Percentiles rank a stretch among this genome's conserved stretches.
Conservation (phyloP, 257 asterid species). For the Scutellaria minor region DNA sequence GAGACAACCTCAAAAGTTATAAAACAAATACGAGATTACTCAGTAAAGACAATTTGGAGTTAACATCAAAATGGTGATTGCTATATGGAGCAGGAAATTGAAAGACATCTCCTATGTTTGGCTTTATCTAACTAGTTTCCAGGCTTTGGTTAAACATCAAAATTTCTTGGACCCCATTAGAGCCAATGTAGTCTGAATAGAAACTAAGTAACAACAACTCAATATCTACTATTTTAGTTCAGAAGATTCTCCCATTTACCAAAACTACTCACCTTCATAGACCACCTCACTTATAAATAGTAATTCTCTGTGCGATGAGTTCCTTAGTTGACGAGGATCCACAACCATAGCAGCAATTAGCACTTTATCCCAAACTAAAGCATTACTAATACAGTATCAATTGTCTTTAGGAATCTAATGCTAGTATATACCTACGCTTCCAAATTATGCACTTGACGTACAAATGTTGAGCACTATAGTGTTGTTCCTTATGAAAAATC, state of each 20-base stretch:
- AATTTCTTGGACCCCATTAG: conserved; percentile 6
- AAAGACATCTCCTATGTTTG: conserved; percentile 25
- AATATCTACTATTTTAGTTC: background rate
- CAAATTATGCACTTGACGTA: background rate
- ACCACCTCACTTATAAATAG: no score
- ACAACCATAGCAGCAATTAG: conserved; percentile 3
- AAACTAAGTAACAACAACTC: background rate
- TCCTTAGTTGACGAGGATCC: background rate
- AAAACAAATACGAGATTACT: conserved; percentile 28
- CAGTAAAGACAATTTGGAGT: conserved; percentile 29
- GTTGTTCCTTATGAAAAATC: background rate
- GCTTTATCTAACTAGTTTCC: conserved; percentile 25
- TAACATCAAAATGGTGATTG: conserved; percentile 27
- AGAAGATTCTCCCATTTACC: background rate
- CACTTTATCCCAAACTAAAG: background rate
- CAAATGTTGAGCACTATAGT: no score
- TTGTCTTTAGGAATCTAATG: background rate
- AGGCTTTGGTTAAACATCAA: conserved; percentile 30
- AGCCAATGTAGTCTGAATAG: background rate
- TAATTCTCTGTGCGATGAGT: background rate
- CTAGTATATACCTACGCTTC: no score
- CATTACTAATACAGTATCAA: background rate
- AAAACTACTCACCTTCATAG: background rate
- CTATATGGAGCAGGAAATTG: conserved; percentile 36
- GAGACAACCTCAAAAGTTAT: conserved; percentile 33